Evolutionary conservation across 352 stramenopile genomes (phyloP).

Genomic region (Albugo candida): DNA sequence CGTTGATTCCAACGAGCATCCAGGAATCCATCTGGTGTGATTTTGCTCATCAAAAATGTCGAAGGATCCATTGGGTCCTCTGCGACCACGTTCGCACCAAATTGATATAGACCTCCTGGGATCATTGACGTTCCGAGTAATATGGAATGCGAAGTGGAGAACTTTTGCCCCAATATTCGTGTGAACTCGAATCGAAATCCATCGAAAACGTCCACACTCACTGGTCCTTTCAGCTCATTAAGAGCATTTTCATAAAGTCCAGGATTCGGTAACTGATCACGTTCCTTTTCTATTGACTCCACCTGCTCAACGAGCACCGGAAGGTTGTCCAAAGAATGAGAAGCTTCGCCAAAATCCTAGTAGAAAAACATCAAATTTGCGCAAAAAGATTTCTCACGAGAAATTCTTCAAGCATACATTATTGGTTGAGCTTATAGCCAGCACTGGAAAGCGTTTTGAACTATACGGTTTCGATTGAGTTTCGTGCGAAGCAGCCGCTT

Average conservation of each 20-base stretch:
- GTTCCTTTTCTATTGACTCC: constrained; percentile 59
- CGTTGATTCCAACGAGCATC: constrained; percentile 73
- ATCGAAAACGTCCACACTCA: constrained; percentile 67
- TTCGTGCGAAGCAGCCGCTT: constrained; percentile 1
- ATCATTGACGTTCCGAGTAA: constrained; percentile 69
- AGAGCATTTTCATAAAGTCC: constrained; percentile 70
- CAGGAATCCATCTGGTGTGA: constrained; percentile 66
- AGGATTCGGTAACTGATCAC: constrained; percentile 45
- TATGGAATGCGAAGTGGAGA: constrained; percentile 71
- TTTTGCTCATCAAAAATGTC: constrained; percentile 73
- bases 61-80: constrained; percentile 60
- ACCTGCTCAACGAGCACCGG: constrained; percentile 72
- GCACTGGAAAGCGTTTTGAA: constrained; percentile 19
- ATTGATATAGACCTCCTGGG: constrained; percentile 67
- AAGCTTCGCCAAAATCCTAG: neutral
- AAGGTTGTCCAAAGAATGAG: constrained; percentile 11
- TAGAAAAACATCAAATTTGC: constrained; percentile 1
- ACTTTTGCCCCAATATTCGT: constrained; percentile 56
- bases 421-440: constrained; percentile 36
- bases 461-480: constrained; percentile 10
- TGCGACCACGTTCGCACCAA: constrained; percentile 62
- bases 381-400: neutral
- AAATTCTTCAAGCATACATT: constrained; percentile 19
- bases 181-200: constrained; percentile 78
- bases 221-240: constrained; percentile 62